A percentile compares a stretch with the other conserved stretches of the same genome.
Conservation (phyloP, 768 basidiomycete species). For the Tylopilus sp. region DNA sequence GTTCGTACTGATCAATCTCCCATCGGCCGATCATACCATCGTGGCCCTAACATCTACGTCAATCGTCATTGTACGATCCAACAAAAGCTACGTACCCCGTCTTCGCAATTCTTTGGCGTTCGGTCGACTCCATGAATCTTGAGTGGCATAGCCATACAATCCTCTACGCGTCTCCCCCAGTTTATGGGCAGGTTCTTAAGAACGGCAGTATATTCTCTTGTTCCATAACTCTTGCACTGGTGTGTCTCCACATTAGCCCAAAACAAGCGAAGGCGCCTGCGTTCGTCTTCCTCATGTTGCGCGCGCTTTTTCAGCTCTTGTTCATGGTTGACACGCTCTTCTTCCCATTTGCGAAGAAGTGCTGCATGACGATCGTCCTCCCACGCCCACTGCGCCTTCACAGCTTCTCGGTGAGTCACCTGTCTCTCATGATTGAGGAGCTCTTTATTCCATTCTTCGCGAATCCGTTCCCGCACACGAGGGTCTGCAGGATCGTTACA, state of each 20-base stretch:
- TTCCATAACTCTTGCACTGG: constrained; percentile 27
- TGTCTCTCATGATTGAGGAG: constrained; percentile 14
- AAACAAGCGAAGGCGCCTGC: constrained; percentile 17
- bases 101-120: constrained; percentile 21
- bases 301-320: constrained; percentile 15
- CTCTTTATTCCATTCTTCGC: constrained; percentile 20
- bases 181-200: constrained; percentile 26
- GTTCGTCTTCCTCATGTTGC: constrained; percentile 19
- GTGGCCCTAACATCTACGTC: constrained; percentile 13
- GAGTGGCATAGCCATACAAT: constrained; percentile 23
- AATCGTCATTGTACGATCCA: not conserved
- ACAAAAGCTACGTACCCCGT: constrained; percentile 9
- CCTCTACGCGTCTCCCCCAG: constrained; percentile 21
- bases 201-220: constrained; percentile 29
- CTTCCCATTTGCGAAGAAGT: constrained; percentile 14
- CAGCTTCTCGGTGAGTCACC: constrained; percentile 3
- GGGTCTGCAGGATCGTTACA: constrained; percentile 21
- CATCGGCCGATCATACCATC: constrained; percentile 24
- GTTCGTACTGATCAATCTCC: constrained; percentile 25
- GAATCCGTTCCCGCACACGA: constrained; percentile 19
- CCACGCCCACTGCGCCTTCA: constrained; percentile 16
- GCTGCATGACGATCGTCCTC: constrained; percentile 16
- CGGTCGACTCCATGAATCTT: constrained; percentile 22
- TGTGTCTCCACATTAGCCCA: constrained; percentile 20
- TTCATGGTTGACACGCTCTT: constrained; percentile 18